phyloP scores from a whole-genome alignment of 345 rosid genomes.

The Sonneratia alba region DNA sequence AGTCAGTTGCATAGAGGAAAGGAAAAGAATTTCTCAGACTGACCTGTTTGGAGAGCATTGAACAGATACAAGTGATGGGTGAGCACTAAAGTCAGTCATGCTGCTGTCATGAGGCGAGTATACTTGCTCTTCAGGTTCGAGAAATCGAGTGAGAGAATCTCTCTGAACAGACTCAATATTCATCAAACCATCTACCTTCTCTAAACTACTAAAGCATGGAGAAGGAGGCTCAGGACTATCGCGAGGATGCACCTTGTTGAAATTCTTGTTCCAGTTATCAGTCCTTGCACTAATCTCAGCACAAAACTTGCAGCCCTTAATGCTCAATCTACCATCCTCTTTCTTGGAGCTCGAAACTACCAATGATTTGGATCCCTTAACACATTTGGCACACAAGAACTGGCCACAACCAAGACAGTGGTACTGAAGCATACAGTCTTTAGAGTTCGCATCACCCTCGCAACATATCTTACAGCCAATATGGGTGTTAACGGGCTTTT shows the following conservation, averaged over 20 bases:
- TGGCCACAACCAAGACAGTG: slow-evolving; percentile 56
- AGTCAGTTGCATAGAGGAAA: background rate
- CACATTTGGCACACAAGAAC: slow-evolving; percentile 48
- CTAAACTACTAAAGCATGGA: slow-evolving; percentile 25
- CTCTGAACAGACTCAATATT: slow-evolving; percentile 21
- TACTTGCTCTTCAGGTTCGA: slow-evolving; percentile 45
- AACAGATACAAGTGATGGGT: slow-evolving; percentile 33
- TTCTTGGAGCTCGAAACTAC: slow-evolving; percentile 15
- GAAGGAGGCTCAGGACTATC: slow-evolving; percentile 65
- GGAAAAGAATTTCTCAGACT: background rate
- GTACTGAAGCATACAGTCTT: slow-evolving; percentile 25
- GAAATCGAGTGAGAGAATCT: slow-evolving; percentile 33
- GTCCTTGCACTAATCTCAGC: slow-evolving; percentile 23
- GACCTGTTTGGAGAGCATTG: slow-evolving; percentile 61
- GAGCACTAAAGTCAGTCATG: slow-evolving; percentile 33
- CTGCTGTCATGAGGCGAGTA: slow-evolving; percentile 29
- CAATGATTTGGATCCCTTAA: slow-evolving; percentile 14
- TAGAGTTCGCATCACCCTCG: slow-evolving; percentile 33
- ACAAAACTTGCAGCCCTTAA: slow-evolving; percentile 60
- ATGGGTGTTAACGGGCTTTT: slow-evolving; percentile 26
- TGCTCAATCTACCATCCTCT: slow-evolving; percentile 12
- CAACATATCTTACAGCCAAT: slow-evolving; percentile 32
- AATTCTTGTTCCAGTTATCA: slow-evolving; percentile 35
- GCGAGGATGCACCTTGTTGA: slow-evolving; percentile 76
- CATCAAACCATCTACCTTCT: slow-evolving; percentile 11